Base-by-base conservation (phyloP, 352 stramenopile species). In the Globisporangium takayamanum region DNA sequence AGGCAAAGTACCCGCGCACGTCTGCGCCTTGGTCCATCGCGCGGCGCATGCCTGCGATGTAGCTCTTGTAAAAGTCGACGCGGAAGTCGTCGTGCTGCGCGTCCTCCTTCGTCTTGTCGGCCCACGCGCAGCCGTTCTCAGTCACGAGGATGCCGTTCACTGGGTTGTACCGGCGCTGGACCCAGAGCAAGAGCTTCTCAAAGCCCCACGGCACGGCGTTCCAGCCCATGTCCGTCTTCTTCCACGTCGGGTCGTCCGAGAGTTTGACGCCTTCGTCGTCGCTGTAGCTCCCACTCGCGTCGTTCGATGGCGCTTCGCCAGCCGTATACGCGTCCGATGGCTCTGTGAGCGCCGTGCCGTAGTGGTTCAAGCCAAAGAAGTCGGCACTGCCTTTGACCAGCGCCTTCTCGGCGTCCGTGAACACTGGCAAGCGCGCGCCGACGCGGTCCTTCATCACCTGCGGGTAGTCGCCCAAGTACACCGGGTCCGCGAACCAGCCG, bases 291-390 rank as follows among this genome's bases (percentile, higher is more conserved):
- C 68, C 63, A 1, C 56, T 66, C 25, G 36, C 57, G 39, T 67
- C 54, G 28, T 56, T 67, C 20, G 64, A 51, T 1, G 58, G 49
- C 33, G 33, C 33, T 11, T 2, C 53, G n/a, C 69, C 66, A 0
- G 55, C 62, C 14, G 64, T 57, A 53, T 74, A 86, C 42, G 51
- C 70, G 10, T 79, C 50, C 10, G 73, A 79, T 11, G 74, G 69
- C 59, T 67, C 73, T 11, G 67, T 58, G 52, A 75, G 78, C 26
- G 66, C 62, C 11, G 83, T 85, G 49, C 76, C 83, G 74, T 98
- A 99, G 68, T 97, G 89, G 77, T 98, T 99, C 4, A 99, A 68
- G 0, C 89, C 94, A 47, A 99, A 89, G 74, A 98, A 98, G 60
- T 99, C 95, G 39, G 64, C 75, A 48, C 81, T 96, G 37, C 78